Evolutionary conservation across 192 early-diverging fungal species (phyloP).

Genomic region (Umbelopsis isabellina): DNA sequence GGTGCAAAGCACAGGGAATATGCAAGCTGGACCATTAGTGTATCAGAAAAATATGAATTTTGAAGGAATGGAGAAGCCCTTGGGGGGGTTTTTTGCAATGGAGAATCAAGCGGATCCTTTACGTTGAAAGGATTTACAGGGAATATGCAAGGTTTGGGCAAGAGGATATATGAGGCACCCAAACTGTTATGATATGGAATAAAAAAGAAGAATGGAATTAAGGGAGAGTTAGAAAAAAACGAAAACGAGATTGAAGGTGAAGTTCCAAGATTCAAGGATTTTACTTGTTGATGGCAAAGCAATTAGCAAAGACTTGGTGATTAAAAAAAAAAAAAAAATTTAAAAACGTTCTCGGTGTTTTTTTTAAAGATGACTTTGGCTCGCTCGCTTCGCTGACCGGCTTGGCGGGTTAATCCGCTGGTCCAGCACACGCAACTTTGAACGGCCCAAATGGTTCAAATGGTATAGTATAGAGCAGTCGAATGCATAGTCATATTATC

Average conservation of each 20-base stretch:
- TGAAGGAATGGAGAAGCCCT: constrained; percentile 15
- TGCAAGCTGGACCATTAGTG: constrained; percentile 16
- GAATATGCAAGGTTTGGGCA: constrained; percentile 3
- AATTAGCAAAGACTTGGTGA: not conserved
- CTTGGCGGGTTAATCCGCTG: too few relatives aligned
- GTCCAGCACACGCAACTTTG: too few relatives aligned
- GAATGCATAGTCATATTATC: too few relatives aligned
- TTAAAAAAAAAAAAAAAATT: constrained; percentile 21
- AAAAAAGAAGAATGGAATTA: not conserved
- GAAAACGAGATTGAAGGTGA: not conserved
- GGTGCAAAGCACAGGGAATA: constrained; percentile 38
- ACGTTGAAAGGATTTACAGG: constrained; percentile 8
- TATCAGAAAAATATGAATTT: constrained; percentile 5
- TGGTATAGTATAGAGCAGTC: too few relatives aligned
- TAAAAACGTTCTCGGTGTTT: constrained; percentile 15
- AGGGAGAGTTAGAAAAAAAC: not conserved
- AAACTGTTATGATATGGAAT: not conserved
- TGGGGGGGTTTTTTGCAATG: too few relatives aligned
- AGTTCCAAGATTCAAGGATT: not conserved
- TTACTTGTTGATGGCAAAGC: constrained; percentile 16
- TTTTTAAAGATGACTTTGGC: not conserved
- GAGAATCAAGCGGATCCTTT: constrained; percentile 19
- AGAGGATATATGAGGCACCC: too few relatives aligned
- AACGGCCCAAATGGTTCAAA: too few relatives aligned
- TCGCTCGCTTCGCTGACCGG: not conserved